Conservation (phyloP, 164 flowering plant genomes). For the Macadamia integrifolia region DNA sequence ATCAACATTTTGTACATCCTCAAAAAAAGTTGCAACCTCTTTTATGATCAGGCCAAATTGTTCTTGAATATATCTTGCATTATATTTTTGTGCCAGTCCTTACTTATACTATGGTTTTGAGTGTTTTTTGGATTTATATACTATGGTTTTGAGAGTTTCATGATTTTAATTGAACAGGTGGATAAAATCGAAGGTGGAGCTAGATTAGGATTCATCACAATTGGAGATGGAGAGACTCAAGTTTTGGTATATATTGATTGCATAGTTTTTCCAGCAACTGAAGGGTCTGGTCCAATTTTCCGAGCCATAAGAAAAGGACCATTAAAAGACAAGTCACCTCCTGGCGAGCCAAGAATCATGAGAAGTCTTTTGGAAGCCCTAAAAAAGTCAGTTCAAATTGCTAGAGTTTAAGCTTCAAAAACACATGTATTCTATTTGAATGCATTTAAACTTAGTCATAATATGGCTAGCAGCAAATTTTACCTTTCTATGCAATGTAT, state of each 20-base stretch:
- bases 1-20: too few species aligned
- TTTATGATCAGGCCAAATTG: too few species aligned
- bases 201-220: conserved; percentile 59
- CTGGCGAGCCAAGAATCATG: conserved; percentile 85
- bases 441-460: neutral
- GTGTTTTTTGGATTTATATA: too few species aligned
- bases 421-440: neutral
- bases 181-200: conserved; percentile 75
- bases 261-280: conserved; percentile 51
- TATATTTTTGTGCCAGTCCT: too few species aligned
- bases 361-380: conserved; percentile 65
- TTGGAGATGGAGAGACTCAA: conserved; percentile 60
- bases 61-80: too few species aligned
- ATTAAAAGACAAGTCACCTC: conserved; percentile 46
- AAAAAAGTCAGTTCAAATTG: conserved; percentile 58
- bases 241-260: conserved; percentile 73
- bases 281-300: conserved; percentile 47
- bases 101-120: too few species aligned
- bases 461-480: too few species aligned
- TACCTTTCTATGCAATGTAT: too few species aligned
- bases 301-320: conserved; percentile 67
- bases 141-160: too few species aligned
- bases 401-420: conserved; percentile 18
- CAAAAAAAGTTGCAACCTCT: too few species aligned
- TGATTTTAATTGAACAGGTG: conserved; percentile 38